These are phyloP conservation scores for Hymenoscyphus infarciens DNA, from an alignment of 2,329 filamentous ascomycete species.

Conservation along the genomic window DNA sequence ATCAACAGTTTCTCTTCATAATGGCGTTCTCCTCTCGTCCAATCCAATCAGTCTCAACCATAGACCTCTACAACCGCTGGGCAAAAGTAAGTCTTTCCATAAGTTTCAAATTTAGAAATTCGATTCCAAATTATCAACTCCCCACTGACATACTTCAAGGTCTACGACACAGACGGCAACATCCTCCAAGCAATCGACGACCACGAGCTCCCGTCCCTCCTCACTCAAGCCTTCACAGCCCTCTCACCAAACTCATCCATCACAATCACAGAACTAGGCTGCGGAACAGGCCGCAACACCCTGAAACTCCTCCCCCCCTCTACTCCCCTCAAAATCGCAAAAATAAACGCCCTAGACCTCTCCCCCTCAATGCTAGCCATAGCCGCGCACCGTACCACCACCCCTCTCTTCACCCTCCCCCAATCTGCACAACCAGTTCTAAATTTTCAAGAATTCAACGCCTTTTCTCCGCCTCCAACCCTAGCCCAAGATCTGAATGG, in stretches of 20 bases:
- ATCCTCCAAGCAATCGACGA: slow-evolving; percentile 63
- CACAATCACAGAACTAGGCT: slow-evolving; percentile 51
- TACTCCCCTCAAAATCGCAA: slow-evolving; percentile 21
- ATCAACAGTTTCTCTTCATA: no score
- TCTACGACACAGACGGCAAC: slow-evolving; percentile 65
- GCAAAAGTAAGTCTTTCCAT: slow-evolving; percentile 31
- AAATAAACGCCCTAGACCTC: slow-evolving; percentile 46
- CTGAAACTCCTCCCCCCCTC: slow-evolving; percentile 42
- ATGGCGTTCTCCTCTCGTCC: slow-evolving; percentile 13
- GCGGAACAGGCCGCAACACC: slow-evolving; percentile 63
- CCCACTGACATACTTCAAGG: slow-evolving; percentile 19
- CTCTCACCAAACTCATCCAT: background rate
- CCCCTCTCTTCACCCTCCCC: background rate
- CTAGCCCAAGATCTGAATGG: slow-evolving; percentile 5
- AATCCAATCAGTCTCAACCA: slow-evolving; percentile 37
- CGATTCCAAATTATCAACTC: background rate
- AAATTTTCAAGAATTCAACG: slow-evolving; percentile 28
- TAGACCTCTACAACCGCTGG: slow-evolving; percentile 48
- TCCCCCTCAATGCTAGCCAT: slow-evolving; percentile 55
- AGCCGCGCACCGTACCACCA: slow-evolving; percentile 37
- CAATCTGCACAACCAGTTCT: background rate
- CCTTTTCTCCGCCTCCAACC: slow-evolving; percentile 27
- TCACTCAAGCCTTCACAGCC: slow-evolving; percentile 47
- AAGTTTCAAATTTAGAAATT: slow-evolving; percentile 3
- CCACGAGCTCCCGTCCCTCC: slow-evolving; percentile 47